phyloP scores from a whole-genome alignment of 192 early-diverging fungal species.

The Spinellus fusiger region DNA sequence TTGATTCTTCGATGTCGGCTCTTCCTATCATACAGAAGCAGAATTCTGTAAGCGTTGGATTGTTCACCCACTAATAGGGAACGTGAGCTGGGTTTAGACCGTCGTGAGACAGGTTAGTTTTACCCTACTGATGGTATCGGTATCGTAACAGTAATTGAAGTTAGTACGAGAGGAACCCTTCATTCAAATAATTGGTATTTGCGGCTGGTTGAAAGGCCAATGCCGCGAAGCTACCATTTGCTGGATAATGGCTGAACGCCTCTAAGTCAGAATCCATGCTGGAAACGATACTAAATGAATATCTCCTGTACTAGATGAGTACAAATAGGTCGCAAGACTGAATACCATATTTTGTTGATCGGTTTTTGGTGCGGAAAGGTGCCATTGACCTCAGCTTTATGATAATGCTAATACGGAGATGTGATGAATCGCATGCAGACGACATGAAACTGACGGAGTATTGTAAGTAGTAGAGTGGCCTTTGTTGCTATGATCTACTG shows the following conservation, averaged over 20 bases:
- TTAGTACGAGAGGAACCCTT: slow-evolving; percentile 76
- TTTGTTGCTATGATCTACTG: too few species aligned
- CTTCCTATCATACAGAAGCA: slow-evolving; percentile 84
- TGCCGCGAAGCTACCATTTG: slow-evolving; percentile 73
- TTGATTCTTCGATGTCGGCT: slow-evolving; percentile 85
- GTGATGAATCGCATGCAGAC: too few species aligned
- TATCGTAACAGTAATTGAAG: slow-evolving; percentile 70
- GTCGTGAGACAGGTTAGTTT: slow-evolving; percentile 96
- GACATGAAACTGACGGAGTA: too few species aligned
- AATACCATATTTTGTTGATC: too few species aligned
- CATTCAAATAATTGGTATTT: slow-evolving; percentile 59
- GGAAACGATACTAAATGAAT: slow-evolving; percentile 42
- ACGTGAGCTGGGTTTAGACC: slow-evolving; percentile 93
- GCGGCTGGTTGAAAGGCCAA: slow-evolving; percentile 65
- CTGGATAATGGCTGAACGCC: slow-evolving; percentile 73
- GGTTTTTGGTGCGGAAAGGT: too few species aligned
- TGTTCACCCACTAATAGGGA: slow-evolving; percentile 85
- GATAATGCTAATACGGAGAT: too few species aligned
- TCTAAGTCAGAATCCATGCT: slow-evolving; percentile 75
- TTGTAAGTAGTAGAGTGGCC: too few species aligned
- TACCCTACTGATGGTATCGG: slow-evolving; percentile 80
- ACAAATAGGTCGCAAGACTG: too few species aligned
- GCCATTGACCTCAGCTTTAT: too few species aligned
- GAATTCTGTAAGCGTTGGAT: slow-evolving; percentile 82
- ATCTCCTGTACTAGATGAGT: slow-evolving; percentile 23